Evolutionary conservation across 2,329 filamentous ascomycete genomes (phyloP).

Genomic region (Colletotrichum scovillei): DNA sequence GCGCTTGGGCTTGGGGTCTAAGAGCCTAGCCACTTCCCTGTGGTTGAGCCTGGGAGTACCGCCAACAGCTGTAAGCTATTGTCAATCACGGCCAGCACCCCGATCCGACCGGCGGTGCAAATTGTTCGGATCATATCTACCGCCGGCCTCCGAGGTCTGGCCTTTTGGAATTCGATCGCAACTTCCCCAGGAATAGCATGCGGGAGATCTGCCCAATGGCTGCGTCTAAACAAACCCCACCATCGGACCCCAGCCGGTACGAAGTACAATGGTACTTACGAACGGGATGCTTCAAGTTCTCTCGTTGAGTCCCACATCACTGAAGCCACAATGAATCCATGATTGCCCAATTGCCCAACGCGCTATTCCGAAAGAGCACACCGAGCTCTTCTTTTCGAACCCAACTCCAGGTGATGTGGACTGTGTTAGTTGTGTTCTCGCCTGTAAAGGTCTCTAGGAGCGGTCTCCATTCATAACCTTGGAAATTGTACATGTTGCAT

Average conservation of each 20-base stretch:
- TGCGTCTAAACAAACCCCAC: not conserved
- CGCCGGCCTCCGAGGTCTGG: conserved; percentile 17
- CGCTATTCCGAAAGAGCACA: not conserved
- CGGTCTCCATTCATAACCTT: not conserved
- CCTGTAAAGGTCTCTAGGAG: not conserved
- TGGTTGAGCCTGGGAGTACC: conserved; percentile 11
- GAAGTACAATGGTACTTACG: not conserved
- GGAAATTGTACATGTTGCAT: not conserved
- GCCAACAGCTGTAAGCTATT: not conserved
- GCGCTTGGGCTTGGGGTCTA: conserved; percentile 21
- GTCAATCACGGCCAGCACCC: not conserved
- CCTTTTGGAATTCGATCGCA: conserved; percentile 25
- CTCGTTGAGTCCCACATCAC: conserved; percentile 18
- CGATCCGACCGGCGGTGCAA: not conserved
- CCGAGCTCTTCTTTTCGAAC: not conserved
- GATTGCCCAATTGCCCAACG: not conserved
- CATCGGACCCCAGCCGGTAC: not conserved
- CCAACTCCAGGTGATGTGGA: not conserved
- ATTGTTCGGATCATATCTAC: conserved; percentile 15
- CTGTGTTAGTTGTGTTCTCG: not conserved
- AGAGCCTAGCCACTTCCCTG: conserved; percentile 23
- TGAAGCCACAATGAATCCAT: conserved; percentile 8
- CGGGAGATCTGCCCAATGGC: conserved; percentile 31
- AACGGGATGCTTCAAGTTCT: not conserved
- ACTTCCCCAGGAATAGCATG: conserved; percentile 25